phyloP scores from a whole-genome alignment of 1,139 yeast species.

The Candida gigantensis region DNA sequence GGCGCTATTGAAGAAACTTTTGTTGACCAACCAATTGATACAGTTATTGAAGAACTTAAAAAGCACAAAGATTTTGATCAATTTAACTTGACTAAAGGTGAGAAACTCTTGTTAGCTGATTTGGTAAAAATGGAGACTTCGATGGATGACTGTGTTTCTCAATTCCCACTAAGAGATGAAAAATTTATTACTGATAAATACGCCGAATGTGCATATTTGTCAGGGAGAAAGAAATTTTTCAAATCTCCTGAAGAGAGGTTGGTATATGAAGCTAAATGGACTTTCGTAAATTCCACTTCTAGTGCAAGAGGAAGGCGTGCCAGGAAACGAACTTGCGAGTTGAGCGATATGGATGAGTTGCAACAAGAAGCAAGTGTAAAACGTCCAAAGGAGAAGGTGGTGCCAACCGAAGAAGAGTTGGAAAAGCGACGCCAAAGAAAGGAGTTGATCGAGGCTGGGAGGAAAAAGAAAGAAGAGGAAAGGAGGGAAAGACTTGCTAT shows the following conservation, averaged over 20 bases:
- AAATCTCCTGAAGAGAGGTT: slow-evolving; percentile 32
- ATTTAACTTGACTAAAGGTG: slow-evolving; percentile 19
- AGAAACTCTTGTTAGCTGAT: slow-evolving; percentile 14
- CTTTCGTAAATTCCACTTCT: no score
- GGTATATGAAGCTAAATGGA: slow-evolving; percentile 43
- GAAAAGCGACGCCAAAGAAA: slow-evolving; percentile 4
- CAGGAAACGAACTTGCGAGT: slow-evolving; percentile 8
- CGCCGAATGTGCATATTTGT: slow-evolving; percentile 23
- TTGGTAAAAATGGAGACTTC: slow-evolving; percentile 8
- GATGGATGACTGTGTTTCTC: slow-evolving; percentile 13
- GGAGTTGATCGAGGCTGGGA: not conserved
- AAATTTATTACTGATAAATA: slow-evolving; percentile 20
- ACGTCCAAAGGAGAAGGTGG: slow-evolving; percentile 1
- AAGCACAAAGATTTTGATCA: slow-evolving; percentile 8
- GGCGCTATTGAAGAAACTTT: slow-evolving; percentile 11
- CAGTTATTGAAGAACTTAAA: slow-evolving; percentile 9
- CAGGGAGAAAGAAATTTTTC: slow-evolving; percentile 29
- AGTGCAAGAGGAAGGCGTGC: slow-evolving; percentile 4
- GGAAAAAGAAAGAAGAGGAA: slow-evolving; percentile 2
- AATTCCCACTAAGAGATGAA: slow-evolving; percentile 18
- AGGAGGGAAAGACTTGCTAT: slow-evolving; percentile 2
- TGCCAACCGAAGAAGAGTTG: slow-evolving; percentile 10
- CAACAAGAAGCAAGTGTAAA: slow-evolving; percentile 10
- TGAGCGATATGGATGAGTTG: slow-evolving; percentile 10
- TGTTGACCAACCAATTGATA: slow-evolving; percentile 11